Evolutionary conservation across 2,329 filamentous ascomycete species (phyloP).

Genomic region (Nothopassalora personata): DNA sequence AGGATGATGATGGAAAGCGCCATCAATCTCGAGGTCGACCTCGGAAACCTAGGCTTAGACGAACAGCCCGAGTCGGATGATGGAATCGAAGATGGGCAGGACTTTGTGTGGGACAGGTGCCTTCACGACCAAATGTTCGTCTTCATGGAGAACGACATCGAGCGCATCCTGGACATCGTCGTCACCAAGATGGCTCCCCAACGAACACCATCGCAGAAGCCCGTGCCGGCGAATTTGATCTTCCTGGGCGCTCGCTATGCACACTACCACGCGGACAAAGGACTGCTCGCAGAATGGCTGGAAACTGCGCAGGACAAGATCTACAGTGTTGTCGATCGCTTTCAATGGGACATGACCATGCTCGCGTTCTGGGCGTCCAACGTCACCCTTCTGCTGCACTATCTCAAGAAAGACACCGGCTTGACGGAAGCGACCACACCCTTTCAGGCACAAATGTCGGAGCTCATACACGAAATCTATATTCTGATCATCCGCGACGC

Average conservation of each 20-base stretch:
- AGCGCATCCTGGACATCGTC: slow-evolving; percentile 86
- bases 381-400: slow-evolving; percentile 88
- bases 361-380: slow-evolving; percentile 99
- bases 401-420: slow-evolving; percentile 88
- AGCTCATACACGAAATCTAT: slow-evolving; percentile 96
- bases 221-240: slow-evolving; percentile 92
- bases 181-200: slow-evolving; percentile 98
- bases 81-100: slow-evolving; percentile 82
- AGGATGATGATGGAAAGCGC: slow-evolving; percentile 99
- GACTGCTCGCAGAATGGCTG: slow-evolving; percentile 75
- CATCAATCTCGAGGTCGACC: slow-evolving; percentile 83
- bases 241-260: slow-evolving; percentile 94
- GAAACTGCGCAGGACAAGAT: slow-evolving; percentile 90
- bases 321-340: slow-evolving; percentile 88
- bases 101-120: slow-evolving; percentile 93
- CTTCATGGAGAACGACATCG: slow-evolving; percentile 90
- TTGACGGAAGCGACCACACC: slow-evolving; percentile 74
- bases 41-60: slow-evolving; percentile 92
- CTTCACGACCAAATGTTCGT: slow-evolving; percentile 99
- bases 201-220: slow-evolving; percentile 92
- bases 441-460: slow-evolving; percentile 88
- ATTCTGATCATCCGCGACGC: slow-evolving; percentile 95
- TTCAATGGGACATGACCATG: slow-evolving; percentile 99
- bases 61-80: slow-evolving; percentile 87
- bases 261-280: slow-evolving; percentile 86